phyloP scores from a whole-genome alignment of 2,329 filamentous ascomycete species.

The Ascosphaera acerosa region DNA sequence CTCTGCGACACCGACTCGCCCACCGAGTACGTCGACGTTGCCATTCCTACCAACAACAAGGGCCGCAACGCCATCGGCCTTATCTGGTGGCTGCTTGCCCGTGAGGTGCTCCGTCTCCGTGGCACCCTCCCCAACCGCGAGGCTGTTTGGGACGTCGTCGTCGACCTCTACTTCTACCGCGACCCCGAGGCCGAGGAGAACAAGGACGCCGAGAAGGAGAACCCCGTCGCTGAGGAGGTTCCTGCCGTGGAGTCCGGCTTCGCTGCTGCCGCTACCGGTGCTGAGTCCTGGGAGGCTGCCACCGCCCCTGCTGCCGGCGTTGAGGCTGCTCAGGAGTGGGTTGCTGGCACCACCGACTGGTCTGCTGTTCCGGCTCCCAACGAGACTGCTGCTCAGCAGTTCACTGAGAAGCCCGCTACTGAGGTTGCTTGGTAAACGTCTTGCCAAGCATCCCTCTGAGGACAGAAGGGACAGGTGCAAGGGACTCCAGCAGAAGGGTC shows the following conservation, averaged over 20 bases:
- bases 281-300: conserved; percentile 61
- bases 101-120: conserved; percentile 96
- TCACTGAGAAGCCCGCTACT: conserved; percentile 15
- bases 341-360: conserved; percentile 9
- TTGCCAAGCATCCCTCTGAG: too few relatives aligned
- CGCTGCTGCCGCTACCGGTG: conserved; percentile 45
- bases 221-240: conserved; percentile 61
- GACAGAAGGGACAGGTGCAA: too few relatives aligned
- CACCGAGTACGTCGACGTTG: conserved; percentile 98
- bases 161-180: conserved; percentile 99
- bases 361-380: conserved; percentile 6
- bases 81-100: conserved; percentile 98
- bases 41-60: conserved; percentile 99
- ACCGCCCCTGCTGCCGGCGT: conserved; percentile 22
- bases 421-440: conserved; percentile 3
- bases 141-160: conserved; percentile 96
- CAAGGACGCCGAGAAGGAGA: conserved; percentile 88
- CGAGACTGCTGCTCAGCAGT: conserved; percentile 13
- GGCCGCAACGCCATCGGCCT: conserved; percentile 96
- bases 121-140: conserved; percentile 92
- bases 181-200: conserved; percentile 98
- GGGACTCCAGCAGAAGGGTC: too few relatives aligned
- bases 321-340: conserved; percentile 17
- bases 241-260: conserved; percentile 23
- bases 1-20: conserved; percentile 98